Evolutionary conservation across 148 eudicot species (phyloP).

Genomic region (Rhododendron vialii): DNA sequence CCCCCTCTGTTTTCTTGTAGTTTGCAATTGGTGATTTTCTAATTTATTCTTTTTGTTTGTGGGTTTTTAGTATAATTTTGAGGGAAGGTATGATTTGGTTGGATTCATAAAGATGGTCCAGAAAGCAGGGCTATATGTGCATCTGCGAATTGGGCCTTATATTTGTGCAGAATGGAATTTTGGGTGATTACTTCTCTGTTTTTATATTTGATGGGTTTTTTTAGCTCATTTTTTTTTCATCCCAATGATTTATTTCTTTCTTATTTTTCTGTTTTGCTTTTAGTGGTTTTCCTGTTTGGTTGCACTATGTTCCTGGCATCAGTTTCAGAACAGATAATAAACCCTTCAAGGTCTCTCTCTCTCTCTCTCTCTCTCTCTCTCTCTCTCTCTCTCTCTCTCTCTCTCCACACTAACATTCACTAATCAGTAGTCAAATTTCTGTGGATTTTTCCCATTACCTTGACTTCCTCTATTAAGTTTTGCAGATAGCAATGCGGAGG

Average conservation of each 20-base stretch:
- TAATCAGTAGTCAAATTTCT: background rate
- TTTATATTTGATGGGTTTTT: background rate
- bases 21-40: background rate
- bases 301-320: conserved; percentile 49
- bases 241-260: background rate
- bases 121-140: conserved; percentile 38
- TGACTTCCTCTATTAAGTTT: background rate
- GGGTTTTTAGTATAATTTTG: conserved; percentile 39
- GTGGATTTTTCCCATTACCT: too few species aligned
- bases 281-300: conserved; percentile 53
- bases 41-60: background rate
- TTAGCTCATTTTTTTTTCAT: background rate
- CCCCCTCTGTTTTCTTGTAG: background rate
- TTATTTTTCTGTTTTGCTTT: background rate
- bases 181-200: conserved; percentile 25
- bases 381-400: background rate
- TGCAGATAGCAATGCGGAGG: conserved; percentile 48
- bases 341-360: conserved; percentile 44
- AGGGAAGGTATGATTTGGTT: conserved; percentile 47
- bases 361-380: conserved; percentile 10
- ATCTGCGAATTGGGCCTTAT: conserved; percentile 58
- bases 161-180: conserved; percentile 61
- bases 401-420: background rate
- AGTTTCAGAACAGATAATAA: conserved; percentile 46
- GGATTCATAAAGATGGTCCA: conserved; percentile 43